Base-by-base conservation (phyloP, 2,329 filamentous ascomycete species). In the Calonectria multiphialidica region DNA sequence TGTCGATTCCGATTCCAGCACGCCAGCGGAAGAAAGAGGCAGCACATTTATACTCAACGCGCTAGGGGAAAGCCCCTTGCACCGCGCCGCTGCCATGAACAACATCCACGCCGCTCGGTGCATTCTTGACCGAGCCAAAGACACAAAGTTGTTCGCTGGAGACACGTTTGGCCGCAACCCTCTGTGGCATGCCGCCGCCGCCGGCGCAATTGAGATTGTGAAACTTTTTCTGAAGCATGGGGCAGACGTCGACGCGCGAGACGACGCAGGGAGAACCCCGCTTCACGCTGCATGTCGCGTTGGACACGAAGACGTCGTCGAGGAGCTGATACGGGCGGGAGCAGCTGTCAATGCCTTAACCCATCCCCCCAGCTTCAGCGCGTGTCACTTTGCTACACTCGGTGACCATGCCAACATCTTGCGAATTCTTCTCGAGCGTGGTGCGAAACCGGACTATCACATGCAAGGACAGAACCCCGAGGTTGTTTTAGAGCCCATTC, bases 31-130 rank as follows among this genome's bases (percentile, higher is more conserved):
- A 25, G n/a, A 64, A 18, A 18, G 4, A 25, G 44, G n/a, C 35
- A 21, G 44, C 12, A 12, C 25, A 1, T n/a, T 37, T 3, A 16
- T 23, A 3, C 42, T 30, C 12, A 64, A 64, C 21, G 21, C n/a
- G 23, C 15, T 23, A 3, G 25, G 25, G 7, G 61, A 64, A 50
- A 64, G 44, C 10, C 42, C 61, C 3, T 9, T 64, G 13, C 61
- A 64, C 15, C 61, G 61, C 12, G 61, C 42, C 5, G 61, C 61
- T 47, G 42, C 61, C 3, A 64, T 64, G 61, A 23, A 57, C 50
- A 57, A 57, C 50, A 57, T 57, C 2, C 30, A 37, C n/a, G 33
- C 33, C 23, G 53, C 33, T 1, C 12, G n/a, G 53, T 57, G 33
- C 21, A 57, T 57, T 28, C 15, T 57, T 12, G 37, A 30, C 5